These are phyloP conservation scores for Borovskyia barvae DNA, from an alignment of 208 protist genomes.

Conservation along the genomic window DNA sequence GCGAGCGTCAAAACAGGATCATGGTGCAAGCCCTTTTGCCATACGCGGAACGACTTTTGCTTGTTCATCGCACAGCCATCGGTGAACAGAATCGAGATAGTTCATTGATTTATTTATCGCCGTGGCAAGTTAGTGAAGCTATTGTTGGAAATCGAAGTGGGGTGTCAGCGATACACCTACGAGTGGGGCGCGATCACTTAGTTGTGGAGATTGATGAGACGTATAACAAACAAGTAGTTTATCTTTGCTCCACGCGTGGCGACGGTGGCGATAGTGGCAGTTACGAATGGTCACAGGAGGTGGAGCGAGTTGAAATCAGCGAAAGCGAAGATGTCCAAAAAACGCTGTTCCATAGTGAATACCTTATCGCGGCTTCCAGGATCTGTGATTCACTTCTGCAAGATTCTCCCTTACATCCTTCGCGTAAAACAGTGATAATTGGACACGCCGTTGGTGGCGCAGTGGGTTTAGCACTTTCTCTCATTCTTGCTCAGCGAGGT, in stretches of 20 bases:
- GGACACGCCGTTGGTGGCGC: constrained; percentile 79
- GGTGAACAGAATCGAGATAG: constrained; percentile 25
- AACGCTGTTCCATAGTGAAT: constrained; percentile 68
- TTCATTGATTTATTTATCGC: constrained; percentile 36
- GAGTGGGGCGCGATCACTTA: constrained; percentile 58
- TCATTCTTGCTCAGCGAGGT: constrained; percentile 56
- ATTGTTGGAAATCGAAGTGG: constrained; percentile 70
- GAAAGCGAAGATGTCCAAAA: constrained; percentile 73
- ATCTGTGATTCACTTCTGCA: constrained; percentile 59
- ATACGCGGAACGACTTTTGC: constrained; percentile 66
- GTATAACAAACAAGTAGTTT: constrained; percentile 83
- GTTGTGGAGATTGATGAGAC: constrained; percentile 81
- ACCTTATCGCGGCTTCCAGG: constrained; percentile 41
- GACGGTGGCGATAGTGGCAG: constrained; percentile 28
- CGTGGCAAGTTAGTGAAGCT: constrained; percentile 70
- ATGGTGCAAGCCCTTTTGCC: constrained; percentile 79
- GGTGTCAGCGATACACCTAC: constrained; percentile 71
- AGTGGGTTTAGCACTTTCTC: constrained; percentile 47
- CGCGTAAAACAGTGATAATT: constrained; percentile 72
- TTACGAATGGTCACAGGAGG: constrained; percentile 62
- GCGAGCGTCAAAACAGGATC: constrained; percentile 83
- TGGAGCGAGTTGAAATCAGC: constrained; percentile 68
- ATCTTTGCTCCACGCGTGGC: constrained; percentile 47
- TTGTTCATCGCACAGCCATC: constrained; percentile 65
- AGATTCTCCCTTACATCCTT: constrained; percentile 70